A percentile compares a stretch with the other conserved stretches of the same genome.
Conservation (phyloP, 805 yeast genomes). For the Wickerhamiella nectarea region DNA sequence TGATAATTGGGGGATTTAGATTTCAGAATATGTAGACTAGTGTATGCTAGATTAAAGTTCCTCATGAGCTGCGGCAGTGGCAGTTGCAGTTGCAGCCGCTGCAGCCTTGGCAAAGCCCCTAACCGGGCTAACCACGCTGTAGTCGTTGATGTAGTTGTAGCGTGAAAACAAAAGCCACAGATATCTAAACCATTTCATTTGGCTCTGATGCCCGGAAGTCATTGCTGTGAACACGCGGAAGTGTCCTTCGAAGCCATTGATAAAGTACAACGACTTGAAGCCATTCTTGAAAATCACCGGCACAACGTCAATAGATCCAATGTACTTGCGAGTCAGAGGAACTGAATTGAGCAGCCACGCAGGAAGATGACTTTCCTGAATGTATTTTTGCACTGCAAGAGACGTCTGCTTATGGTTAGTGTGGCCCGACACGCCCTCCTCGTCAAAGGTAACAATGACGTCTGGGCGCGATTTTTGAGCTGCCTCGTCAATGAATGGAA, state of each 20-base stretch:
- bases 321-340: slow-evolving; percentile 28
- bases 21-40: neutral
- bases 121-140: slow-evolving; percentile 4
- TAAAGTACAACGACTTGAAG: slow-evolving; percentile 9
- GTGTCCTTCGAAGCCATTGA: slow-evolving; percentile 15
- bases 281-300: slow-evolving; percentile 16
- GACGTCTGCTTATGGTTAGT: slow-evolving; percentile 51
- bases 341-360: slow-evolving; percentile 24
- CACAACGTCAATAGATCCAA: slow-evolving; percentile 24
- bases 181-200: slow-evolving; percentile 91
- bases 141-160: slow-evolving; percentile 63
- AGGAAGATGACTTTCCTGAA: neutral
- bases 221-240: slow-evolving; percentile 42
- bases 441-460: slow-evolving; percentile 66
- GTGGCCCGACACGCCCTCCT: slow-evolving; percentile 69
- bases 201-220: slow-evolving; percentile 71
- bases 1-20: slow-evolving; percentile 9
- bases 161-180: slow-evolving; percentile 72
- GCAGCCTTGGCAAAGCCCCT: neutral
- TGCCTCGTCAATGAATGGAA: slow-evolving; percentile 25
- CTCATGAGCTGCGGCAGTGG: neutral
- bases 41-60: neutral
- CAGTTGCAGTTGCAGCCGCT: neutral
- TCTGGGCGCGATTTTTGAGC: slow-evolving; percentile 20
- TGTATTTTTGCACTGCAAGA: slow-evolving; percentile 17